Conservation (phyloP, 2,329 filamentous ascomycete species). For the Cryphonectria naterciae region DNA sequence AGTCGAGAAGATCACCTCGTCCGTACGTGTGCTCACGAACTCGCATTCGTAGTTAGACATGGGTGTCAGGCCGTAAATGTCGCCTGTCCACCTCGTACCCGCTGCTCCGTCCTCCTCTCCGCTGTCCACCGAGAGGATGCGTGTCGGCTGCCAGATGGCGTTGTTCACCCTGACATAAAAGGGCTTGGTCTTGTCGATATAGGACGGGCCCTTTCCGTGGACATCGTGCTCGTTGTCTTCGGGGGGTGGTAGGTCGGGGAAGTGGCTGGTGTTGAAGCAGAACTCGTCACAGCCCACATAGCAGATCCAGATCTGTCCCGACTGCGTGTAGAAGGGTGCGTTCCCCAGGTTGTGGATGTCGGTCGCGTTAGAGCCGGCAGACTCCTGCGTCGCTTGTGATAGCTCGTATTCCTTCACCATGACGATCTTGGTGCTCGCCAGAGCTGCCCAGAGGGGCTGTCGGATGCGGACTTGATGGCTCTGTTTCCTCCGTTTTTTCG, state of each 20-base stretch:
- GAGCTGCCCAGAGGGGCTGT: constrained; percentile 91
- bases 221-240: constrained; percentile 41
- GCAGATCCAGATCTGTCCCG: constrained; percentile 78
- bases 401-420: constrained; percentile 91
- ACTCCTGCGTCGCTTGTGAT: constrained; percentile 75
- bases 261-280: constrained; percentile 74
- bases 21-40: constrained; percentile 70
- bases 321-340: constrained; percentile 71
- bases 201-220: constrained; percentile 45
- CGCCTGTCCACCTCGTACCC: constrained; percentile 69
- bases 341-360: constrained; percentile 79
- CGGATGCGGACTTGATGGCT: constrained; percentile 87
- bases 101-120: constrained; percentile 40
- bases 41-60: constrained; percentile 79
- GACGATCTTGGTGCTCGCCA: constrained; percentile 95
- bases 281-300: constrained; percentile 80
- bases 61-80: constrained; percentile 71
- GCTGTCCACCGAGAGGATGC: constrained; percentile 60
- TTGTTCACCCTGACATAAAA: constrained; percentile 82
- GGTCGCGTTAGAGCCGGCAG: constrained; percentile 73
- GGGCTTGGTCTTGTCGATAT: constrained; percentile 71
- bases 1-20: constrained; percentile 70
- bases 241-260: constrained; percentile 37
- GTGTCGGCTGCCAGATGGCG: constrained; percentile 77
- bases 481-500: constrained; percentile 87